These are phyloP conservation scores for Haplosporangium sp. DNA, from an alignment of 371 early-diverging fungal species.

Conservation along the genomic window DNA sequence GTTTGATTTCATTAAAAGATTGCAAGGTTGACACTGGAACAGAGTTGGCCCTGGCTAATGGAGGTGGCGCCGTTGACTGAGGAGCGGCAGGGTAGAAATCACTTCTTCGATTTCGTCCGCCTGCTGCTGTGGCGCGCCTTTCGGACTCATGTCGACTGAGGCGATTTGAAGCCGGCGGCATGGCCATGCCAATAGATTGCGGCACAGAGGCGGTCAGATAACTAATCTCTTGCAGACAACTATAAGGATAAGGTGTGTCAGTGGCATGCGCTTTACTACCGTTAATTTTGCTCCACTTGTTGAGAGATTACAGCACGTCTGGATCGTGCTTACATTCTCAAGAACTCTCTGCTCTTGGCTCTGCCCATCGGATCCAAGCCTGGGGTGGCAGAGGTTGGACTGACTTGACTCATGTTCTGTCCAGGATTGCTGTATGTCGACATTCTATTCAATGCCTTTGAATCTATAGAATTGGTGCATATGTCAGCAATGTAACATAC, in stretches of 20 bases:
- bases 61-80: constrained; percentile 21
- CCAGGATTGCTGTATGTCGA: constrained; percentile 44
- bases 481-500: neutral
- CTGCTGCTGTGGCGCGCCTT: constrained; percentile 21
- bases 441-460: constrained; percentile 36
- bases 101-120: constrained; percentile 39
- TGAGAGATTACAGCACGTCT: neutral
- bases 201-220: constrained; percentile 60
- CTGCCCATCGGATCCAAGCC: constrained; percentile 36
- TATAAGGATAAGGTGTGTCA: constrained; percentile 22
- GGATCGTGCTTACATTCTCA: constrained; percentile 75
- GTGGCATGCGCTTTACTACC: neutral
- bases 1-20: constrained; percentile 17
- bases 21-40: constrained; percentile 38
- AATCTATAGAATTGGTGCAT: neutral
- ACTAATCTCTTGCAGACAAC: constrained; percentile 75
- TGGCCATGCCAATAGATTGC: constrained; percentile 28
- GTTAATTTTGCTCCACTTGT: no score
- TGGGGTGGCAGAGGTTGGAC: constrained; percentile 45
- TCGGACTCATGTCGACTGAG: constrained; percentile 36
- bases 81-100: constrained; percentile 34
- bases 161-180: constrained; percentile 37
- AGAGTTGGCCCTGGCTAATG: constrained; percentile 35
- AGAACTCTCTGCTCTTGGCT: constrained; percentile 76
- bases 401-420: constrained; percentile 52